Evolutionary conservation across 1,284 basidiomycete species (phyloP).

Genomic region (Cryptococcus jaspeensis): DNA sequence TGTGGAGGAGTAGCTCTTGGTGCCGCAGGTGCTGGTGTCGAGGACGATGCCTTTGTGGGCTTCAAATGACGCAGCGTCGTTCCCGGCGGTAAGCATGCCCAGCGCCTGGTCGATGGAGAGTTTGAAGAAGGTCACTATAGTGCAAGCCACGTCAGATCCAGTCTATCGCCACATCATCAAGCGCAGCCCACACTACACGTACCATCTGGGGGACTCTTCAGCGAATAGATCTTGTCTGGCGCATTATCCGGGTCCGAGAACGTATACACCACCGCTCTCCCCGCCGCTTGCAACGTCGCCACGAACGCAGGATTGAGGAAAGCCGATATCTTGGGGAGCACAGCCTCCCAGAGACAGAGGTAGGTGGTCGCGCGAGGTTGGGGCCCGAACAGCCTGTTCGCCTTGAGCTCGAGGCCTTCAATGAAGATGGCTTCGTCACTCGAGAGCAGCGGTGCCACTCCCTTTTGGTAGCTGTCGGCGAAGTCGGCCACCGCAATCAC

Average conservation of each 20-base stretch:
- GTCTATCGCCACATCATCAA: background rate
- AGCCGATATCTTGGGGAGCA: slow-evolving; percentile 63
- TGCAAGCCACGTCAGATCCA: slow-evolving; percentile 4
- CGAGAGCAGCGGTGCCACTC: slow-evolving; percentile 20
- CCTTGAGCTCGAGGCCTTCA: slow-evolving; percentile 73
- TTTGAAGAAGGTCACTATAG: slow-evolving; percentile 69
- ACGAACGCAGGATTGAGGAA: slow-evolving; percentile 61
- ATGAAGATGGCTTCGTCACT: slow-evolving; percentile 56
- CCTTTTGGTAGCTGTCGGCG: slow-evolving; percentile 50
- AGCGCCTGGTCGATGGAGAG: slow-evolving; percentile 60
- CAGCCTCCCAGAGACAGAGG: slow-evolving; percentile 84
- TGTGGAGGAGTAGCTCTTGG: slow-evolving; percentile 54
- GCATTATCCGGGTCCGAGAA: slow-evolving; percentile 75
- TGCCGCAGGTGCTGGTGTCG: slow-evolving; percentile 71
- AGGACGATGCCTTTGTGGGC: slow-evolving; percentile 63
- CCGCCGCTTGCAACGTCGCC: slow-evolving; percentile 58
- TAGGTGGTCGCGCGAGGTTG: slow-evolving; percentile 80
- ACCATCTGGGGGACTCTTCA: slow-evolving; percentile 72
- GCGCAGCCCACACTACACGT: slow-evolving; percentile 27
- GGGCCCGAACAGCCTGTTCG: slow-evolving; percentile 82
- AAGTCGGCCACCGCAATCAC: slow-evolving; percentile 58
- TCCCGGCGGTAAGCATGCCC: slow-evolving; percentile 58
- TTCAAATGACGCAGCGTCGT: slow-evolving; percentile 60
- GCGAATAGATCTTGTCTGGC: slow-evolving; percentile 67
- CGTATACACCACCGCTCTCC: slow-evolving; percentile 64